Conservation (phyloP, 2,329 filamentous ascomycete genomes). For the Pezicula neosporulosa region DNA sequence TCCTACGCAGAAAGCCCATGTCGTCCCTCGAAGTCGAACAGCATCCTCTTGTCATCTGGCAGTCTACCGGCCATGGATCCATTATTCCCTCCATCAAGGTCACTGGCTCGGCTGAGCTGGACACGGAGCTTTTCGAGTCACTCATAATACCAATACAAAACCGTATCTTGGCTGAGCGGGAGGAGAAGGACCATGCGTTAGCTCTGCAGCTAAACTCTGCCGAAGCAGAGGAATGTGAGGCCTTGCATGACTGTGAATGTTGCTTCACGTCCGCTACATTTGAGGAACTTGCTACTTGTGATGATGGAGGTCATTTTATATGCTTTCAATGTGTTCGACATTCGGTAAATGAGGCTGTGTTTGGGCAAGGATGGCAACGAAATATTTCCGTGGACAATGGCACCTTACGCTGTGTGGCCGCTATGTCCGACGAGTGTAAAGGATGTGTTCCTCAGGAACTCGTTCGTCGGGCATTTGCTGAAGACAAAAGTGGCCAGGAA, state of each 20-base stretch:
- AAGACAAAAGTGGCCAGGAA: constrained; percentile 67
- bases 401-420: constrained; percentile 80
- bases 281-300: constrained; percentile 73
- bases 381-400: constrained; percentile 71
- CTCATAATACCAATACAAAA: constrained; percentile 51
- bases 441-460: constrained; percentile 70
- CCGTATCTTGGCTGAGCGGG: constrained; percentile 38
- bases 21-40: constrained; percentile 51
- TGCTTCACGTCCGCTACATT: constrained; percentile 71
- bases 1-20: constrained; percentile 60
- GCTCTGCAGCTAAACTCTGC: constrained; percentile 52
- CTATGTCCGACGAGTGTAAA: constrained; percentile 64
- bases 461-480: constrained; percentile 68
- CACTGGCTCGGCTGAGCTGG: constrained; percentile 63
- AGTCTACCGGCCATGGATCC: constrained; percentile 50
- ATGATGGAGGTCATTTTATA: constrained; percentile 64
- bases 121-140: constrained; percentile 56
- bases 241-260: constrained; percentile 70
- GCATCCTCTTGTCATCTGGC: constrained; percentile 62
- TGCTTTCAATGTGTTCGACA: constrained; percentile 81
- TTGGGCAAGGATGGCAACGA: constrained; percentile 87
- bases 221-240: constrained; percentile 54
- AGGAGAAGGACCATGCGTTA: constrained; percentile 48
- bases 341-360: constrained; percentile 81
- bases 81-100: constrained; percentile 59